A percentile compares a stretch with the other conserved stretches of the same genome.
These are phyloP conservation scores for Cocos nucifera DNA, from an alignment of 176 grass and related monocot genomes.

Conservation along the genomic window DNA sequence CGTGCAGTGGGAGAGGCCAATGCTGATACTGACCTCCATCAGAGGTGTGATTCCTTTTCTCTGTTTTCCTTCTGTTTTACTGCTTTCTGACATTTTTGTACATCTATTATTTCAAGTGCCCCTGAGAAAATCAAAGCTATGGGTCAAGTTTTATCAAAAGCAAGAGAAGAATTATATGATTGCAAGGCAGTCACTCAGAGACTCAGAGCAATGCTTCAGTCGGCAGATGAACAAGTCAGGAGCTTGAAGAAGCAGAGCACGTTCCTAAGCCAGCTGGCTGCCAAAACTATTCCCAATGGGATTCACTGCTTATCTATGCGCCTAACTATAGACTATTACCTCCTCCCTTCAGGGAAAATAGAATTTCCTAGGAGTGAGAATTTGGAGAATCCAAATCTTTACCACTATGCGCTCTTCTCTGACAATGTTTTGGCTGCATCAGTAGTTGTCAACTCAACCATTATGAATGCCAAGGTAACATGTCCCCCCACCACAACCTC, in stretches of 20 bases:
- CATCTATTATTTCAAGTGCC: conserved; percentile 38
- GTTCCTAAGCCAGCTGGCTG: conserved; percentile 94
- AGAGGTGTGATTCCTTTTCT: conserved; percentile 35
- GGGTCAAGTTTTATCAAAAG: conserved; percentile 78
- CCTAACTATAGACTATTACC: conserved; percentile 89
- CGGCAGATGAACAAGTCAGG: conserved; percentile 87
- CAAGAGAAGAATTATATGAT: conserved; percentile 83
- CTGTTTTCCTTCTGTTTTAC: not conserved
- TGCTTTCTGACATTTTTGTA: conserved; percentile 7
- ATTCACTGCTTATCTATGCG: conserved; percentile 96
- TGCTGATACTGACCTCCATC: conserved; percentile 85
- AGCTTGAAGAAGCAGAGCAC: conserved; percentile 97
- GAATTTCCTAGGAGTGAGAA: conserved; percentile 68
- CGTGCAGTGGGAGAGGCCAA: conserved; percentile 68
- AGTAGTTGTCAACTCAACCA: conserved; percentile 93
- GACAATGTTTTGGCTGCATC: conserved; percentile 96
- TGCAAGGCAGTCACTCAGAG: conserved; percentile 74
- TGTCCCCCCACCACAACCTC: not conserved
- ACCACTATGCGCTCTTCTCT: conserved; percentile 97
- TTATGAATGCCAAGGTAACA: conserved; percentile 95
- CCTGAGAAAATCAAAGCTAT: conserved; percentile 81
- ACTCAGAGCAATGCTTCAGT: conserved; percentile 88
- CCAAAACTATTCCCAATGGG: conserved; percentile 96
- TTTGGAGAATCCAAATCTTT: conserved; percentile 78
- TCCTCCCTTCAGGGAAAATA: conserved; percentile 65